Evolutionary conservation across 768 basidiomycete species (phyloP), one percentile per base, ranked within the genome.

Genomic region (Russula emetica): DNA sequence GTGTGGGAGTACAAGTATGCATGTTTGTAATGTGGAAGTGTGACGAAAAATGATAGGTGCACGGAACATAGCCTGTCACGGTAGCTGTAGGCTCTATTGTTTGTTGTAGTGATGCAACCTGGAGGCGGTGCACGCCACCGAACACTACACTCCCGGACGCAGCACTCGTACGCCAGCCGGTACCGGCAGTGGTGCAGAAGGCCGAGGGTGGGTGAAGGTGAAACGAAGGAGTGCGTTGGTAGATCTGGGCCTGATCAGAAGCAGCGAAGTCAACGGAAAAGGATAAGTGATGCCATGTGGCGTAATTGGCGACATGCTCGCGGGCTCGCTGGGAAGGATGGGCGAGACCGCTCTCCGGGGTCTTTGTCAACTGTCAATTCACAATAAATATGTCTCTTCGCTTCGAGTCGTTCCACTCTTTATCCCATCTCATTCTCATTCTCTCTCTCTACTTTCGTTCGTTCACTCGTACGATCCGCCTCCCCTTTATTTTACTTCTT

Each of bases 351-450:
- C 58, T 60, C 28, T 61, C 63, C 63, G 63, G 63, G 63, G 63
- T 64, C 63, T 64, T 64, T 60, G 63, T 64, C 58, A 64, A 55
- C 47, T 1, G 2, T 45, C 52, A 38, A 49, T 58, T 50, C 52
- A 55, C 49, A 60, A 64, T 64, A 64, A 64, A 64, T 64, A 61
- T 63, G 38, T 59, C 38, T 55, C 26, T n/a, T n/a, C n/a, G n/a
- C n/a, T n/a, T n/a, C n/a, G n/a, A n/a, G n/a, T 58, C 64, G 56
- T 58, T 55, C 60, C 55, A 52, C 24, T 34, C 62, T 64, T 53
- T 49, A 57, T 55, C 53, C n/a, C n/a, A n/a, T n/a, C 52, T 69
- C 57, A 53, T 36, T 51, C 10, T 45, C 30, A 44, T 22, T 51
- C 38, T 44, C 49, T 52, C 36, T 47, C 45, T 28, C 60, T 51